A percentile compares a stretch with the other conserved stretches of the same genome.
phyloP scores from a whole-genome alignment of 768 basidiomycete genomes.

The Cyclocybe aegerita region DNA sequence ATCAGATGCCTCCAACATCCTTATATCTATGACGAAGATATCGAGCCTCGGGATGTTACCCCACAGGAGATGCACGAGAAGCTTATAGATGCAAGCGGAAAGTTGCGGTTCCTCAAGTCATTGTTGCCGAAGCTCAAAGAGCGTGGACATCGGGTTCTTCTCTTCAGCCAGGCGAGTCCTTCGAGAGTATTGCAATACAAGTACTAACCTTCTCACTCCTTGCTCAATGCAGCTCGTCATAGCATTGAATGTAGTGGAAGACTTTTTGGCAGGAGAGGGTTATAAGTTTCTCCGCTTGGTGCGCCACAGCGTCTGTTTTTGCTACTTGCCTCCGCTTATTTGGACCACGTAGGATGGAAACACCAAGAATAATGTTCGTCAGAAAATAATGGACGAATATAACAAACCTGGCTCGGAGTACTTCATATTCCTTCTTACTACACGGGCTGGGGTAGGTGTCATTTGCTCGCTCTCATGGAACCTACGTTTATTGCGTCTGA shows the following conservation, averaged over 20 bases:
- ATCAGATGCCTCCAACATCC: conserved; percentile 87
- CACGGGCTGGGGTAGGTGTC: conserved; percentile 73
- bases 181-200: background rate
- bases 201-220: background rate
- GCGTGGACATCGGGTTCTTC: conserved; percentile 82
- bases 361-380: conserved; percentile 81
- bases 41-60: conserved; percentile 69
- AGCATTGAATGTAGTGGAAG: conserved; percentile 83
- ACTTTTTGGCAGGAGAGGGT: conserved; percentile 82
- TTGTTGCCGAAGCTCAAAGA: conserved; percentile 82
- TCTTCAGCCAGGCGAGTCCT: conserved; percentile 82
- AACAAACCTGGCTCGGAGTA: conserved; percentile 84
- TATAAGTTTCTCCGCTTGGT: conserved; percentile 80
- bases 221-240: conserved; percentile 71
- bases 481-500: background rate
- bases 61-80: conserved; percentile 68
- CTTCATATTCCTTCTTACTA: conserved; percentile 90
- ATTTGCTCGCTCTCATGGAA: background rate
- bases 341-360: conserved; percentile 70
- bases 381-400: conserved; percentile 94
- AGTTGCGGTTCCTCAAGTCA: conserved; percentile 73
- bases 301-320: conserved; percentile 14
- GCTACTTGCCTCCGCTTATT: background rate
- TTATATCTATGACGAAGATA: conserved; percentile 76
- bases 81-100: conserved; percentile 82